Evolutionary conservation across 805 yeast genomes (phyloP).

Genomic region (Teunomyces stri): DNA sequence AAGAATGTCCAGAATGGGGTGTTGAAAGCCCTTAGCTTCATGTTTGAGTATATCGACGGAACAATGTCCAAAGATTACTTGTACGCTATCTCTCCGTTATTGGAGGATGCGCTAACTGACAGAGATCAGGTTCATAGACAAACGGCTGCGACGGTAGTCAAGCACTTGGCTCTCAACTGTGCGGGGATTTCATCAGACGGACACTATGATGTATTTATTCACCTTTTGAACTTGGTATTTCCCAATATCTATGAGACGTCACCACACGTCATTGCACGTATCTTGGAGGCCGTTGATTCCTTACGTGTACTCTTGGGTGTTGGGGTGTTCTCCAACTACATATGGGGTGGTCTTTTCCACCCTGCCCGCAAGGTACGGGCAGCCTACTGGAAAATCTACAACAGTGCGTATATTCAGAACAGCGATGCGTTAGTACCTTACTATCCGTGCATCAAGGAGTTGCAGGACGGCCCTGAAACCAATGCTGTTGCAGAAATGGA

Average conservation of each 20-base stretch:
- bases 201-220: conserved; percentile 60
- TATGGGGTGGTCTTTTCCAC: conserved; percentile 88
- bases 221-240: conserved; percentile 72
- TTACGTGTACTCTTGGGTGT: conserved; percentile 70
- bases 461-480: conserved; percentile 10
- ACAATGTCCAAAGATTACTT: conserved; percentile 74
- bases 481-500: conserved; percentile 53
- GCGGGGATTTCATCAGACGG: conserved; percentile 75
- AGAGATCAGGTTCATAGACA: conserved; percentile 92
- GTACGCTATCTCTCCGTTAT: conserved; percentile 70
- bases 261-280: conserved; percentile 87
- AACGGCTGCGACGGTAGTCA: conserved; percentile 86
- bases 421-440: conserved; percentile 78
- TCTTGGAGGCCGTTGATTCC: conserved; percentile 77
- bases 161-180: conserved; percentile 78
- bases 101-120: conserved; percentile 88
- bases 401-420: conserved; percentile 69
- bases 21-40: conserved; percentile 81
- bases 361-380: conserved; percentile 85
- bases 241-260: conserved; percentile 94
- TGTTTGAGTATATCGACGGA: conserved; percentile 89
- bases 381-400: conserved; percentile 84
- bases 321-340: conserved; percentile 70
- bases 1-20: conserved; percentile 94
- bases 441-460: conserved; percentile 49